These are phyloP conservation scores for Penicillium freii DNA, from an alignment of 2,329 filamentous ascomycete species.

Conservation along the genomic window DNA sequence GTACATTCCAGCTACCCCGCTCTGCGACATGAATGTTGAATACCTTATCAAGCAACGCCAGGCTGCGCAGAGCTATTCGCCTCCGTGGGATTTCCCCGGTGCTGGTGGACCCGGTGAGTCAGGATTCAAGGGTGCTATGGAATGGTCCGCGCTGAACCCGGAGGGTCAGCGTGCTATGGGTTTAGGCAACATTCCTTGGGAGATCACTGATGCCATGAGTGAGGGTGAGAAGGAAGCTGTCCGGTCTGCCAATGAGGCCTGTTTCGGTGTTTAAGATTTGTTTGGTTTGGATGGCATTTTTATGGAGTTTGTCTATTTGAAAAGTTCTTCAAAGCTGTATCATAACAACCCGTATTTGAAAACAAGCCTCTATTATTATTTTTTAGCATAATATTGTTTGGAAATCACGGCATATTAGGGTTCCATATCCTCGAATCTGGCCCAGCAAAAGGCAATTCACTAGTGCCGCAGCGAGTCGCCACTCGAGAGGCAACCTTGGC, in stretches of 20 bases:
- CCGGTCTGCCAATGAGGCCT: conserved; percentile 53
- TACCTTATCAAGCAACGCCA: conserved; percentile 70
- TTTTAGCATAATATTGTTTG: background rate
- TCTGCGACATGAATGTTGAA: conserved; percentile 70
- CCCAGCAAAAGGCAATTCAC: background rate
- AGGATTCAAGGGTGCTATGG: conserved; percentile 39
- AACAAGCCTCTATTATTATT: background rate
- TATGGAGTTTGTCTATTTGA: background rate
- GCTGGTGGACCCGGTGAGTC: conserved; percentile 44
- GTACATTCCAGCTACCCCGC: conserved; percentile 84
- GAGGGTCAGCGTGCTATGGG: conserved; percentile 58
- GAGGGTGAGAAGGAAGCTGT: conserved; percentile 53
- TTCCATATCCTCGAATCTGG: background rate
- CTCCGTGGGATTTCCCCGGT: conserved; percentile 69
- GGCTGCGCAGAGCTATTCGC: conserved; percentile 67
- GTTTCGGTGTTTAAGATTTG: conserved; percentile 42
- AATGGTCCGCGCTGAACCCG: conserved; percentile 41
- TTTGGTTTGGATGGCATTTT: background rate
- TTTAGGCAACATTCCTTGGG: conserved; percentile 51
- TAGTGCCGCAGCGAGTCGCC: background rate
- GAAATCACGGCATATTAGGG: background rate
- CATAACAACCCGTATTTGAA: background rate
- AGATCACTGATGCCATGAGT: conserved; percentile 47
- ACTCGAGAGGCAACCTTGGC: background rate
- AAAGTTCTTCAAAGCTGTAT: background rate